These are phyloP conservation scores for Aegilops longissima DNA, from an alignment of 176 grass and related monocot genomes.

Conservation along the genomic window DNA sequence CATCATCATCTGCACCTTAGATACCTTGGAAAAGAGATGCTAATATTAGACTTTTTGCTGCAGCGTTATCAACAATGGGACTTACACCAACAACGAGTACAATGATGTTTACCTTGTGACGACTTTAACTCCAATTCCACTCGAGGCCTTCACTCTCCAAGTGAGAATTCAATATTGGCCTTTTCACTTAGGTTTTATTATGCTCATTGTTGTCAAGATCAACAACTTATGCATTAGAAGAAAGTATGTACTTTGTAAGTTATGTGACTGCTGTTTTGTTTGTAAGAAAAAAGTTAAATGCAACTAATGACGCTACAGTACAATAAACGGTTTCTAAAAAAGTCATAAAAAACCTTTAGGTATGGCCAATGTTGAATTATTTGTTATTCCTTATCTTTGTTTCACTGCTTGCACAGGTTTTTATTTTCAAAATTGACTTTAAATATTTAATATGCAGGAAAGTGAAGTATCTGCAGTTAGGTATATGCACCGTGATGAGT, in stretches of 20 bases:
- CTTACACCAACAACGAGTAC: constrained; percentile 82
- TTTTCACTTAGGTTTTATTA: not conserved
- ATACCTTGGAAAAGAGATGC: not conserved
- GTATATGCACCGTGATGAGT: constrained; percentile 69
- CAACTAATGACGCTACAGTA: not conserved
- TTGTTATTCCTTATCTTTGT: not conserved
- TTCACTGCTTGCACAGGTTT: not conserved
- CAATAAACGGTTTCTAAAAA: not conserved
- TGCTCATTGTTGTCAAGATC: constrained; percentile 9
- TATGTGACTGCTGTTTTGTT: not conserved
- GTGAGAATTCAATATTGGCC: constrained; percentile 39
- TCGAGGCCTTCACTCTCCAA: constrained; percentile 83
- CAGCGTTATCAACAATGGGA: constrained; percentile 78
- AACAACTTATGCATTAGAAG: constrained; percentile 9
- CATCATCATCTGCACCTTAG: not conserved
- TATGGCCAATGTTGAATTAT: not conserved
- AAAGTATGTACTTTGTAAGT: constrained; percentile 2
- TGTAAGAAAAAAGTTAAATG: constrained; percentile 13
- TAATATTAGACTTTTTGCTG: constrained; percentile 28
- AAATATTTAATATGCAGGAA: constrained; percentile 51
- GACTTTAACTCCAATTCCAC: constrained; percentile 84
- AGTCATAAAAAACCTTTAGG: not conserved
- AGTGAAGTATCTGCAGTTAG: constrained; percentile 85
- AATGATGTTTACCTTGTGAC: constrained; percentile 95
- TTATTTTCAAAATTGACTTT: not conserved